A percentile compares a stretch with the other conserved stretches of the same genome.
Evolutionary conservation across 2,329 filamentous ascomycete species (phyloP).

Genomic region (Chaetomiaceae sp.): DNA sequence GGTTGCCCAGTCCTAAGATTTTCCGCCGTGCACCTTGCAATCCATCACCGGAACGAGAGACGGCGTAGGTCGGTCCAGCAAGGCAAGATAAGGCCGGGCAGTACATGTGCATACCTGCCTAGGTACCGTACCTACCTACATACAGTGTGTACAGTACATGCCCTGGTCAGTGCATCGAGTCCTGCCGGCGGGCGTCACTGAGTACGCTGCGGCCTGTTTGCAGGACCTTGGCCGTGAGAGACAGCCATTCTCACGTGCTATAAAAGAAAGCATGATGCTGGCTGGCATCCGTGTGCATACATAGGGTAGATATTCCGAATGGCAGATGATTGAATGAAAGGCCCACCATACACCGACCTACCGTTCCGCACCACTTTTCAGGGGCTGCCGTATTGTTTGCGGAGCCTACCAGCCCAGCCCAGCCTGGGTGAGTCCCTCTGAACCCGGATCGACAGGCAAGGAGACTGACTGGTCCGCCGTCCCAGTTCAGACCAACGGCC

Average conservation of each 20-base stretch:
- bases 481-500: background rate
- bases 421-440: background rate
- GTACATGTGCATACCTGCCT: no score
- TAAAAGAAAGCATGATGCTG: background rate
- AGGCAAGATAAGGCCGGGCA: no score
- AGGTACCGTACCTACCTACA: no score
- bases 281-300: no score
- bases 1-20: no score
- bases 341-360: background rate
- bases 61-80: no score
- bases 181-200: background rate
- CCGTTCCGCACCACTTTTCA: constrained; percentile 5
- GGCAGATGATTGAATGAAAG: constrained; percentile 1
- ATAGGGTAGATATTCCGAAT: no score
- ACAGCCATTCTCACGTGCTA: constrained; percentile 9
- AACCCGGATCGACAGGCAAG: constrained; percentile 13
- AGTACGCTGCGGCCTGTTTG: background rate
- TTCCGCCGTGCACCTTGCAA: no score
- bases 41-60: no score
- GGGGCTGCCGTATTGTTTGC: constrained; percentile 13
- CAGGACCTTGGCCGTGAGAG: constrained; percentile 3
- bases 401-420: constrained; percentile 12
- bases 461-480: background rate
- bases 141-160: no score
- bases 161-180: background rate